Base-by-base conservation (phyloP, 768 basidiomycete genomes). In the Phallus indusiatus region DNA sequence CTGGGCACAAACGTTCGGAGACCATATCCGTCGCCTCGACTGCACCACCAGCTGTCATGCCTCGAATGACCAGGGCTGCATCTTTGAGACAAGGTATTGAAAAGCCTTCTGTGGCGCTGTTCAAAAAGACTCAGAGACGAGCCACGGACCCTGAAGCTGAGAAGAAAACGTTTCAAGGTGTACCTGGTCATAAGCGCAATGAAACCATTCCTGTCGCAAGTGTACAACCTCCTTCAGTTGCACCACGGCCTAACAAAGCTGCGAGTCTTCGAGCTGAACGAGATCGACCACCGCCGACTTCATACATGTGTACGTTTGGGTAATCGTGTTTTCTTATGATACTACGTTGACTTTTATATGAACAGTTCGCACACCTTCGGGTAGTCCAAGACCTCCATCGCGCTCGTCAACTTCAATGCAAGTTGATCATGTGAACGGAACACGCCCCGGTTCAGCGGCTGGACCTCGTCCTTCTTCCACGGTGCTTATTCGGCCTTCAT, bases 51-150 rank as follows among this genome's bases (percentile, higher is more conserved):
- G 67, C 68, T 2, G 81, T 90, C 48, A 79, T 84, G 0, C 90
- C 90, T 1, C 75, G 86, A 47, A 83, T 90, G 84, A 85, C 86
- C 1, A 81, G 82, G 33, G 88, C 90, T 3, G 85, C 89, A 1
- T 76, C 86, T 11, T 72, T 91, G 56, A 76, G 88, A 58, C 66
- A 49, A 47, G 52, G 59, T 21, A 60, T 55, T 10, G 49, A 55
- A 24, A 37, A 60, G 16, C 36, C 24, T 18, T 47, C 54, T 6
- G 6, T n/a, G n/a, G n/a, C 53, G 53, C 47, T 20, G 35, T 52
- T 52, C 34, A 5, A 11, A 14, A 14, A 60, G 47, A 42, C 59
- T 52, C 7, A 58, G 53, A 24, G 59, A 28, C 28, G 28, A 28
- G 7, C 54, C 18, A 65, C 70, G 24, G 65, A 53, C n/a, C 37